Percentiles rank a stretch among this genome's conserved stretches.
These are phyloP conservation scores for Bryoerythrophyllum caledonicum DNA, from an alignment of 225 moss, liverwort and hornwort species.

Conservation along the genomic window DNA sequence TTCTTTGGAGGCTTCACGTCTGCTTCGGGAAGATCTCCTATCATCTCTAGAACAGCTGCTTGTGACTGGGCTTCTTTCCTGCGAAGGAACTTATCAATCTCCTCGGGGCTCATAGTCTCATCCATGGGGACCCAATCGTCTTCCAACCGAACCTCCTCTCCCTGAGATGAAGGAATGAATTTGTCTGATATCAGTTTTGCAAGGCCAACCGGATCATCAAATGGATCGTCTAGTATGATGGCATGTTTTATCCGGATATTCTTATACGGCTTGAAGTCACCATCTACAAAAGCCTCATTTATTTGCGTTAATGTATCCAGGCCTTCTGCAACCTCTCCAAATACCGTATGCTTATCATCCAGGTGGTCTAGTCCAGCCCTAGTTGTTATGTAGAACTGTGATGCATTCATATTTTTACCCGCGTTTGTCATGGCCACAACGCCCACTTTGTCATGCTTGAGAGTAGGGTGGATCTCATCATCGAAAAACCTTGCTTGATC, in stretches of 20 bases:
- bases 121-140: constrained; percentile 97
- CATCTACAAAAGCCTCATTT: constrained; percentile 84
- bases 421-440: constrained; percentile 96
- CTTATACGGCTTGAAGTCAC: constrained; percentile 75
- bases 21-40: background rate
- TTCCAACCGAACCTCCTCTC: constrained; percentile 92
- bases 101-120: constrained; percentile 16
- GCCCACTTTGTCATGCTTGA: constrained; percentile 88
- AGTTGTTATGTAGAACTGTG: constrained; percentile 95
- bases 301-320: constrained; percentile 77
- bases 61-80: too few species aligned
- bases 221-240: constrained; percentile 81
- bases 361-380: constrained; percentile 83
- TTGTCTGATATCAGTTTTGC: constrained; percentile 76
- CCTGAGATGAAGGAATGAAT: constrained; percentile 41
- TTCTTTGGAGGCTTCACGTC: background rate
- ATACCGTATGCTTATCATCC: constrained; percentile 95
- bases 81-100: too few species aligned
- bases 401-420: constrained; percentile 91
- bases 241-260: constrained; percentile 90
- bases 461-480: constrained; percentile 81
- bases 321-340: constrained; percentile 94
- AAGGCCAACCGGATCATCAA: constrained; percentile 87
- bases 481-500: constrained; percentile 91
- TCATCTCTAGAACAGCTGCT: background rate